Base-by-base conservation (phyloP, 306 rosid genomes). In the cucumber (Cucumis sativus) region DNA sequence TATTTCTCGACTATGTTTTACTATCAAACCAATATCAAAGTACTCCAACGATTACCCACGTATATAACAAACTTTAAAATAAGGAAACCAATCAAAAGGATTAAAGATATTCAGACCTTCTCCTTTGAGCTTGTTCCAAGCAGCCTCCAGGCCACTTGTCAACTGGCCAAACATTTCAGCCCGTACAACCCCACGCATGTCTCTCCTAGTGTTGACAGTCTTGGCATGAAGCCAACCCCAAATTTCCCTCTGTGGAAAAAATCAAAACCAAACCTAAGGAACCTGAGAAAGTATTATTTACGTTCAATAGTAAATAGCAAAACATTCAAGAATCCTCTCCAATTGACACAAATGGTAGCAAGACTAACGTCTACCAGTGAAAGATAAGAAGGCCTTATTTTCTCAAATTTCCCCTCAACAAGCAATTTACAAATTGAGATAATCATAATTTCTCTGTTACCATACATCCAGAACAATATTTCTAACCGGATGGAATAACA, bases 121-220 rank as follows among this genome's bases (percentile, higher is more conserved):
- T 83, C 99, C 97, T 78, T 84, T 95, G 88, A 95, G 97, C 82
- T 92, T 95, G 89, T 80, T 92, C 99, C 99, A 92, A 41, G 99
- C 98, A 43, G 97, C 56, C 81, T 95, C 99, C 59, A 95, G 95
- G 40, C 99, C 97, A 77, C 90, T 87, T 1, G 99, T 88, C 79
- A 95, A 83, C 64, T 95, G 99, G 33, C 97, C 97, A 65, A 95
- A 95, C 99, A 95, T 95, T 78, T 95, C 99, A 51, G 99, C 97
- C 79, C 93, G 85, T 15, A 95, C 91, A 23, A 89, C 39, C 4
- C 92, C 89, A 55, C 88, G 89, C 85, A 59, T 74, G 28, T 84
- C 87, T 79, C 83, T 84, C 79, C 81, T 83, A 75, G 13, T 65
- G 40, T 43, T 75, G 33, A 84, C 81, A 65, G 83, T 80, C 78